Evolutionary conservation across 768 basidiomycete genomes (phyloP), one percentile per base, ranked within the genome.

Genomic region (Gloeophyllum trabeum): DNA sequence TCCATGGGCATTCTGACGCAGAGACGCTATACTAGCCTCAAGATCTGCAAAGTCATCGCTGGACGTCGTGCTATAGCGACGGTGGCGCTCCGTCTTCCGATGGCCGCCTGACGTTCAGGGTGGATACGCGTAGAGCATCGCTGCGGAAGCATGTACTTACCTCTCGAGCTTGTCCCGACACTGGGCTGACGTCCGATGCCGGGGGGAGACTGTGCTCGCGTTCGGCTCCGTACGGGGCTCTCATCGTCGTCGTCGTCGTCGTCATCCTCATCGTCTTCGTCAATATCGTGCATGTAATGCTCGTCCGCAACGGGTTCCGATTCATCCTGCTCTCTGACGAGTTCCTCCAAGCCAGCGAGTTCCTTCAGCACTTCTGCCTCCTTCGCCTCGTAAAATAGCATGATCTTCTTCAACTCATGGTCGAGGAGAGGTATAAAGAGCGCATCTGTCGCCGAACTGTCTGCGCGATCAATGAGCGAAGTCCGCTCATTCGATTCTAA

Each of bases 351-450:
- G 19, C 72, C 70, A 0, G 61, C 59, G 4, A 83, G 60, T 24
- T 83, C 81, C 1, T 71, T 70, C 4, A 73, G 50, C 1, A 96
- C 61, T 39, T 92, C 85, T 35, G 67, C 71, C 54, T 87, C 81
- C 59, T 93, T 88, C 2, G 60, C 53, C 37, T 73, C 70, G 58
- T 97, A 98, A 58, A 98, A 98, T 0, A 63, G 41, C 18, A 66
- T 61, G 14, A 97, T 80, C 70, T 92, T 96, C 54, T 69, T 66
- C 23, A 93, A 67, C 53, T 99, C 92, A 46, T 72, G 67, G 58
- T 96, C 83, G 23, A 96, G 70, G 1, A 91, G 67, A 0, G 82
- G 77, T 6, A 70, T 57, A 58, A 98, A 98, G 14, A 70, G 59
- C 12, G 58, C 54, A 54, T 88, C 76, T 12, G 75, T 72, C 23